Evolutionary conservation across 148 eudicot species (phyloP).

Genomic region (Persicaria maculosa): DNA sequence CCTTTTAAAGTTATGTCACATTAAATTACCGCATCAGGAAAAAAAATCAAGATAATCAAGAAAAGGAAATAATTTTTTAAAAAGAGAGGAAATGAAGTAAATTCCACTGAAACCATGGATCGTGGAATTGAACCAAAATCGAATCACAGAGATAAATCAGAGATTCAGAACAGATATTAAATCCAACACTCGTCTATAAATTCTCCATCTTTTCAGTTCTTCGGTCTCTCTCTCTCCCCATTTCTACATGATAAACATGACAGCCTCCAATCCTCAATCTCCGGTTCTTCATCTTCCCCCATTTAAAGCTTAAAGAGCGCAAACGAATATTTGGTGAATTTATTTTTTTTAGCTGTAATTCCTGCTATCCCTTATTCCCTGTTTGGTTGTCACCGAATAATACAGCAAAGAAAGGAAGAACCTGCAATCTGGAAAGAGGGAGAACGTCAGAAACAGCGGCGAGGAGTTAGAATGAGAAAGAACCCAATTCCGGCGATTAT

Average conservation of each 20-base stretch:
- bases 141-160: background rate
- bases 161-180: background rate
- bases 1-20: background rate
- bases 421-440: background rate
- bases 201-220: slow-evolving; percentile 1
- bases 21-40: background rate
- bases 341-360: too few relatives aligned
- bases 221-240: background rate
- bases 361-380: background rate
- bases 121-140: background rate
- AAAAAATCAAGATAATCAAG: background rate
- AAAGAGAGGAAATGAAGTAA: background rate
- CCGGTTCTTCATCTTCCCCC: background rate
- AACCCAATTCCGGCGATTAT: slow-evolving; percentile 21
- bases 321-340: background rate
- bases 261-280: background rate
- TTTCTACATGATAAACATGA: background rate
- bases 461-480: background rate
- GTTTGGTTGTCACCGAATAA: slow-evolving; percentile 8
- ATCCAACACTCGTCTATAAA: background rate
- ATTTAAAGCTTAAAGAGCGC: slow-evolving; percentile 1
- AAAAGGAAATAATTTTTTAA: background rate
- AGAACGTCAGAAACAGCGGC: background rate
- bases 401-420: background rate
- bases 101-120: slow-evolving; percentile 9